A percentile compares a stretch with the other conserved stretches of the same genome.
Conservation (phyloP, 208 protist genomes). For the Wallacemonas sp. region DNA sequence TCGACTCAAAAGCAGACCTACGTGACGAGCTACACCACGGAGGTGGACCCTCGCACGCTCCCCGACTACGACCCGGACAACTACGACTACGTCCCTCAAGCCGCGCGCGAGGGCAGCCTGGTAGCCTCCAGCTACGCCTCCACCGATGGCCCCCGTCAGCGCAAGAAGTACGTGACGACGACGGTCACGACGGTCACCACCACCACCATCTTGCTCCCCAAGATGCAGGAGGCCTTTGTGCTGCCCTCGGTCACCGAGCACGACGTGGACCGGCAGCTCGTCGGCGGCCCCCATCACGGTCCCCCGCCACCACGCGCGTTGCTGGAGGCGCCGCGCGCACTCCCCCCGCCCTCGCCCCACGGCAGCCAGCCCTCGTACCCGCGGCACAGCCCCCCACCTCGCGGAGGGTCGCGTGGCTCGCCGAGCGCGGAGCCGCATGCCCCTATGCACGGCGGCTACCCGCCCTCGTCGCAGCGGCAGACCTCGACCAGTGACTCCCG, state of each 20-base stretch:
- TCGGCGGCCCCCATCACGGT: background rate
- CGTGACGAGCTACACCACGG: conserved; percentile 34
- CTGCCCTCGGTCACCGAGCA: conserved; percentile 27
- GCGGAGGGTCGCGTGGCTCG: background rate
- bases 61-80: conserved; percentile 33
- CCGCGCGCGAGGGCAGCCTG: background rate
- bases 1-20: conserved; percentile 44
- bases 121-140: conserved; percentile 11
- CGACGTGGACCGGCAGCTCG: conserved; percentile 11
- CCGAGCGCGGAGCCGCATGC: background rate
- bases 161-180: conserved; percentile 73
- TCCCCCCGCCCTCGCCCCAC: background rate
- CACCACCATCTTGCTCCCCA: conserved; percentile 63
- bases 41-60: conserved; percentile 42
- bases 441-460: background rate
- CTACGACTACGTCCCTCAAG: conserved; percentile 20
- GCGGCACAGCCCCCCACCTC: background rate
- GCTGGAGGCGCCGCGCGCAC: background rate
- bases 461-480: conserved; percentile 11
- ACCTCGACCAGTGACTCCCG: conserved; percentile 7
- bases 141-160: conserved; percentile 31
- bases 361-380: background rate
- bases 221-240: conserved; percentile 42
- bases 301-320: background rate
- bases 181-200: conserved; percentile 74